phyloP scores from a whole-genome alignment of 2,329 filamentous ascomycete species.

The Pseudogymnoascus sp. region DNA sequence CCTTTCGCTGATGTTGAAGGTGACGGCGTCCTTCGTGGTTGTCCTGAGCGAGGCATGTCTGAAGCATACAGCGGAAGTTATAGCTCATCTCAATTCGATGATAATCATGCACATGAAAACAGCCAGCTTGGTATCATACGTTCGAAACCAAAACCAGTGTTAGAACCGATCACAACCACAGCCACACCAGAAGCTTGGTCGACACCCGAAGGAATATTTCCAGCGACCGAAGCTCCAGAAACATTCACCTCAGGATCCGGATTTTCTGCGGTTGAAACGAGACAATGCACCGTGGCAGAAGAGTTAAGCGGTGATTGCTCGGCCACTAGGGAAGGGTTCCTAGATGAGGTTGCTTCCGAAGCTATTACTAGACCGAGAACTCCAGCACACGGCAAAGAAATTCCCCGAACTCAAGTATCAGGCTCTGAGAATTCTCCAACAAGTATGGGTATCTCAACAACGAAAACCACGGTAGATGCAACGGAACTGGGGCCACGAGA shows the following conservation, averaged over 20 bases:
- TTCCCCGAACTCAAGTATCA: not conserved
- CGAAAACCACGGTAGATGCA: not conserved
- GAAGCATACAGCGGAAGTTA: not conserved
- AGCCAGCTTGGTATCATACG: not conserved
- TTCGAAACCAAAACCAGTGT: too few species aligned
- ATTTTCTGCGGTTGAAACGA: not conserved
- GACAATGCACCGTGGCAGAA: not conserved
- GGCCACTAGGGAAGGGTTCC: not conserved
- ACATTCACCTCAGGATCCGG: not conserved
- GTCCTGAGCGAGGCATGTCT: too few species aligned
- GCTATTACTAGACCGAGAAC: not conserved
- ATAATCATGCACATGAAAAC: not conserved
- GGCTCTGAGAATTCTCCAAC: not conserved
- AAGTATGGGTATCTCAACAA: not conserved
- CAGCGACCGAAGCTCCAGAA: not conserved
- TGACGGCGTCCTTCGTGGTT: not conserved
- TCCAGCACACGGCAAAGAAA: not conserved
- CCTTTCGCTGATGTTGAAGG: not conserved
- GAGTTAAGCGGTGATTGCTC: not conserved
- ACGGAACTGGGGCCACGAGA: not conserved
- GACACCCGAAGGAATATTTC: not conserved
- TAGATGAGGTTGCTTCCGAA: not conserved
- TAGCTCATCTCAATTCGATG: not conserved
- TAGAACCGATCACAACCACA: too few species aligned
- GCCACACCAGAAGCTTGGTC: too few species aligned